Conservation (phyloP, 106 monocot genomes). For the Chionographis japonica region DNA sequence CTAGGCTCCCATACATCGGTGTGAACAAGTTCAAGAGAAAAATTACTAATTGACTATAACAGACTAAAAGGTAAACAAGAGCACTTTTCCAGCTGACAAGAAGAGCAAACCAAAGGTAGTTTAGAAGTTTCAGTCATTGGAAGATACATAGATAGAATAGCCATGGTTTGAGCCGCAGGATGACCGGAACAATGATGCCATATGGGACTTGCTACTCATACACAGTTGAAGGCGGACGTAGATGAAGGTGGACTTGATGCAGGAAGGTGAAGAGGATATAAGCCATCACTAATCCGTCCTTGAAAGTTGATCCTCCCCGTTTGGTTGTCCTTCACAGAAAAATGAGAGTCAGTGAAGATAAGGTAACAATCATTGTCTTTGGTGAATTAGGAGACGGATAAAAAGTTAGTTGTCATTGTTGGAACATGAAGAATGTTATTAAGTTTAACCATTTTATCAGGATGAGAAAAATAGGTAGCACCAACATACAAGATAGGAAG, state of each 20-base stretch:
- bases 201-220: not conserved
- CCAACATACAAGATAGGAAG: slow-evolving; percentile 1
- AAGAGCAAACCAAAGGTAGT: not conserved
- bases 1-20: not conserved
- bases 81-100: not conserved
- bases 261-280: slow-evolving; percentile 2
- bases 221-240: not conserved
- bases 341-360: not conserved
- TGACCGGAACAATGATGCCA: too few relatives aligned
- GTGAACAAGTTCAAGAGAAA: slow-evolving; percentile 3
- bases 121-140: not conserved
- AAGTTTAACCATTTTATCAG: not conserved
- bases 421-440: not conserved
- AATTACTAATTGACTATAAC: not conserved
- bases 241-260: not conserved
- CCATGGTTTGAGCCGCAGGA: too few relatives aligned
- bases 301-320: not conserved
- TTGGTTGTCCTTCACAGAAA: slow-evolving; percentile 1
- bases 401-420: not conserved
- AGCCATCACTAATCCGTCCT: not conserved
- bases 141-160: not conserved
- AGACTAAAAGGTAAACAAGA: not conserved
- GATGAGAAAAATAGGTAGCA: not conserved
- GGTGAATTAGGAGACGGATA: not conserved
- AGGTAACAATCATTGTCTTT: not conserved